phyloP scores from a whole-genome alignment of 768 basidiomycete genomes.

The Imleria badia region DNA sequence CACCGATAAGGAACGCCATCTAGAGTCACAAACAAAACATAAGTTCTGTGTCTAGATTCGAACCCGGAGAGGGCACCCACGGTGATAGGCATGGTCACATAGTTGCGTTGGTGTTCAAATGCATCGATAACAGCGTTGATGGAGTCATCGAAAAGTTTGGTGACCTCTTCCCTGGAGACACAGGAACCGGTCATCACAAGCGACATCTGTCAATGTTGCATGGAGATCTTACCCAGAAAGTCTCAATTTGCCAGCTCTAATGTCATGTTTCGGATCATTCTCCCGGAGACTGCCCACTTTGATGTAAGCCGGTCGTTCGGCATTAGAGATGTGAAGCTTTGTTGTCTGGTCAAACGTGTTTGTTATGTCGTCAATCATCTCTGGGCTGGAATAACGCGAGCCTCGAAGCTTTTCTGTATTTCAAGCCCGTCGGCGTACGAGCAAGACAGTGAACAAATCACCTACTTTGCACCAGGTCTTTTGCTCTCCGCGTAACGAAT shows the following conservation, averaged over 20 bases:
- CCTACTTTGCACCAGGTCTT: conserved; percentile 33
- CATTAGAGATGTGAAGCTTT: conserved; percentile 39
- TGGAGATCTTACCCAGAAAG: conserved; percentile 31
- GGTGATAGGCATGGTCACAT: conserved; percentile 25
- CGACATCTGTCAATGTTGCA: not conserved
- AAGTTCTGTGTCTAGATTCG: not conserved
- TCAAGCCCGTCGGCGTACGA: not conserved
- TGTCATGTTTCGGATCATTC: conserved; percentile 30
- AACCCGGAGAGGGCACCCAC: conserved; percentile 17
- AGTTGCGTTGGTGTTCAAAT: conserved; percentile 28
- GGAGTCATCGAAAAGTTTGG: conserved; percentile 43
- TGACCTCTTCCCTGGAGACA: conserved; percentile 34
- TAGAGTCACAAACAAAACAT: not conserved
- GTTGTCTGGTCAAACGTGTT: conserved; percentile 35
- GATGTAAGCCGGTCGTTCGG: conserved; percentile 34
- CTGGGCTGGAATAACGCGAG: conserved; percentile 27
- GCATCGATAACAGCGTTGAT: conserved; percentile 31
- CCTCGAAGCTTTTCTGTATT: conserved; percentile 24
- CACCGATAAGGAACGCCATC: conserved; percentile 47
- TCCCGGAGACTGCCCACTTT: conserved; percentile 38
- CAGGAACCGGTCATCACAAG: not conserved
- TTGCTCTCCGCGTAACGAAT: conserved; percentile 34
- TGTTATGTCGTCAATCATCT: conserved; percentile 33
- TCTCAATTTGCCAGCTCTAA: conserved; percentile 34
- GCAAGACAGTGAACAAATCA: not conserved